Conservation (phyloP, 768 basidiomycete genomes). For the Leccinum pellstonianum region DNA sequence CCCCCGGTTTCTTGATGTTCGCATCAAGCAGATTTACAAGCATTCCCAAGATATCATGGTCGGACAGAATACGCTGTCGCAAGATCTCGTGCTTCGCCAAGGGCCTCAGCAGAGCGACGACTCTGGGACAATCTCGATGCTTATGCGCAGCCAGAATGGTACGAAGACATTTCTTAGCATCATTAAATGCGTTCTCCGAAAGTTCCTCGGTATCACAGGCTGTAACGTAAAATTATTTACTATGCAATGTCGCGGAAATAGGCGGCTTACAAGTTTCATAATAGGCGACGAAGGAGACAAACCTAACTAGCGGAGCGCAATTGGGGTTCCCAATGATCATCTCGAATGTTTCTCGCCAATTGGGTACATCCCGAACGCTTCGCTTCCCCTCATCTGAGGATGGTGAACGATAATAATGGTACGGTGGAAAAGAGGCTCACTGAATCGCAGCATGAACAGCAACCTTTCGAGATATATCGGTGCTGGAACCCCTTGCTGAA, state of each 20-base stretch:
- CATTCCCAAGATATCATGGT: not conserved
- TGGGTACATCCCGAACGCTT: not conserved
- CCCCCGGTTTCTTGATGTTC: not conserved
- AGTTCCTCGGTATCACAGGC: not conserved
- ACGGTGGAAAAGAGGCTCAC: not conserved
- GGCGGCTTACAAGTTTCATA: not conserved
- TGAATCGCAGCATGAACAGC: not conserved
- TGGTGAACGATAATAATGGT: not conserved
- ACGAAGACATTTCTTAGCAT: not conserved
- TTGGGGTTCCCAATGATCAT: not conserved
- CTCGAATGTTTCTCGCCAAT: not conserved
- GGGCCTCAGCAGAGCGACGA: not conserved
- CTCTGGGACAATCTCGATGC: not conserved
- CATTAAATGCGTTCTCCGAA: not conserved
- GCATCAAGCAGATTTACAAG: not conserved
- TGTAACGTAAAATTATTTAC: not conserved
- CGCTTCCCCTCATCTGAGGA: not conserved
- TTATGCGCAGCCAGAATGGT: not conserved
- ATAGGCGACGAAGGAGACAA: not conserved
- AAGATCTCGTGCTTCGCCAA: not conserved
- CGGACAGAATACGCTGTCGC: not conserved
- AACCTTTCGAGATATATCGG: not conserved
- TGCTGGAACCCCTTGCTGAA: not conserved
- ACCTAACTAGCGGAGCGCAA: not conserved
- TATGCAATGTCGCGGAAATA: not conserved